Percentiles rank a stretch among this genome's conserved stretches.
phyloP scores from a whole-genome alignment of 2,329 filamentous ascomycete genomes.

The Xylaria sp. region DNA sequence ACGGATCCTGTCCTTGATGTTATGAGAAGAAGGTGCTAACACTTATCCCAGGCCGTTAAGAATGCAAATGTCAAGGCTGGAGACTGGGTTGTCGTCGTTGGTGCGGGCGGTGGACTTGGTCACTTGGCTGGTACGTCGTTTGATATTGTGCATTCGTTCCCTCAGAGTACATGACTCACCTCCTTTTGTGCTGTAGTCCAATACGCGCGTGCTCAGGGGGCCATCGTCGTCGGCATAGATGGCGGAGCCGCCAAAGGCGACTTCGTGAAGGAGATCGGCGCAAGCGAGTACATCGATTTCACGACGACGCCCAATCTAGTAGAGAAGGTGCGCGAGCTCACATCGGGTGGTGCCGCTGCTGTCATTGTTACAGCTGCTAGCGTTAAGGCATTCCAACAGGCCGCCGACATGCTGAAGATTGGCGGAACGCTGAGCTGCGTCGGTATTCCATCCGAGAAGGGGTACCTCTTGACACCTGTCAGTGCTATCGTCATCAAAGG shows the following conservation, averaged over 20 bases:
- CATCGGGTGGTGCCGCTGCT: conserved; percentile 54
- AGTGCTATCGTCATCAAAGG: conserved; percentile 59
- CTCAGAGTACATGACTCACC: background rate
- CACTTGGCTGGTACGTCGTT: conserved; percentile 54
- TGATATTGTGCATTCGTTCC: background rate
- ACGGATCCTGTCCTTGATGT: conserved; percentile 17
- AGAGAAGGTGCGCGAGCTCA: conserved; percentile 52
- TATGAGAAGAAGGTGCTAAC: conserved; percentile 7
- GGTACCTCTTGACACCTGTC: conserved; percentile 55
- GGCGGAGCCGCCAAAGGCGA: conserved; percentile 52
- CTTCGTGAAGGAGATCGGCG: conserved; percentile 54
- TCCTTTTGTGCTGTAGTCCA: conserved; percentile 49
- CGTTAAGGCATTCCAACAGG: conserved; percentile 54
- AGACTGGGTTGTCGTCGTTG: conserved; percentile 57
- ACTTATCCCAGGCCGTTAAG: conserved; percentile 52
- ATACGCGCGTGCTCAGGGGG: conserved; percentile 56
- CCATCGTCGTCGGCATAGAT: conserved; percentile 56
- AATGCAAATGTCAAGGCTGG: conserved; percentile 55
- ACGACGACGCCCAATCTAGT: conserved; percentile 48
- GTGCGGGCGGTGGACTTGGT: conserved; percentile 59
- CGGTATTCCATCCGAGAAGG: conserved; percentile 55
- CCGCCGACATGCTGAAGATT: conserved; percentile 57
- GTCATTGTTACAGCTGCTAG: conserved; percentile 57
- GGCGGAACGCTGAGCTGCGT: conserved; percentile 57
- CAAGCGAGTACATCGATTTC: conserved; percentile 56